Conservation (phyloP, 768 basidiomycete genomes). For the Epithele typhae region DNA sequence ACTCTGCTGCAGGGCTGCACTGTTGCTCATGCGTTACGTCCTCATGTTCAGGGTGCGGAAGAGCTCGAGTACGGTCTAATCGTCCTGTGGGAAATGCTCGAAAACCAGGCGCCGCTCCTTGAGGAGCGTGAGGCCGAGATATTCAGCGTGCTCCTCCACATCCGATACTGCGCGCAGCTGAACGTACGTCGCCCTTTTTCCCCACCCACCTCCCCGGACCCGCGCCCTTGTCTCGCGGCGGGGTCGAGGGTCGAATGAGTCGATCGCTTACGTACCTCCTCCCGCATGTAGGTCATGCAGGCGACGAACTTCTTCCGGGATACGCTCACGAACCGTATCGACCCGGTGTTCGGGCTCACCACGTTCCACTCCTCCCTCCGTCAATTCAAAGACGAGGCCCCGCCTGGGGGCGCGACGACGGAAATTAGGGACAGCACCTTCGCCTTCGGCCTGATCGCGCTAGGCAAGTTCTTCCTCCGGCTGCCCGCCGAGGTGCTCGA, state of each 20-base stretch:
- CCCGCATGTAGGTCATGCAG: conserved; percentile 59
- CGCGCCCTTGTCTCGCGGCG: too few relatives aligned
- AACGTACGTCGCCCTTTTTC: conserved; percentile 47
- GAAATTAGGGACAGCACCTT: conserved; percentile 62
- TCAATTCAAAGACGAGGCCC: conserved; percentile 53
- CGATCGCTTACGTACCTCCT: conserved; percentile 9
- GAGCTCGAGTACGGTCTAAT: conserved; percentile 76
- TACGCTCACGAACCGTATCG: conserved; percentile 62
- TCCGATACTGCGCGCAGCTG: conserved; percentile 68
- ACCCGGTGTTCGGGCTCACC: conserved; percentile 81
- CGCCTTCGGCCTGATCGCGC: conserved; percentile 79
- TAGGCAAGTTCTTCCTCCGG: conserved; percentile 79
- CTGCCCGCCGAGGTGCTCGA: conserved; percentile 82
- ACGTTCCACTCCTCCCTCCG: conserved; percentile 74
- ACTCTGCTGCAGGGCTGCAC: conserved; percentile 9
- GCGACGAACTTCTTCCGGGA: conserved; percentile 82
- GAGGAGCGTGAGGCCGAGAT: conserved; percentile 80
- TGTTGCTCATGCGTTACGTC: conserved; percentile 10
- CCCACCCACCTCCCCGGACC: too few relatives aligned
- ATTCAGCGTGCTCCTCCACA: conserved; percentile 62
- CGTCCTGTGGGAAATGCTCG: conserved; percentile 79
- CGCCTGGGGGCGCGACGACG: conserved; percentile 37
- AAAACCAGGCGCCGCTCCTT: conserved; percentile 64
- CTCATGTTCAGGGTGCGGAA: conserved; percentile 53
- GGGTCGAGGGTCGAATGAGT: too few relatives aligned